Percentiles rank a stretch among this genome's conserved stretches.
Evolutionary conservation across 768 basidiomycete species (phyloP).

Genomic region (Suillus subalutaceus): DNA sequence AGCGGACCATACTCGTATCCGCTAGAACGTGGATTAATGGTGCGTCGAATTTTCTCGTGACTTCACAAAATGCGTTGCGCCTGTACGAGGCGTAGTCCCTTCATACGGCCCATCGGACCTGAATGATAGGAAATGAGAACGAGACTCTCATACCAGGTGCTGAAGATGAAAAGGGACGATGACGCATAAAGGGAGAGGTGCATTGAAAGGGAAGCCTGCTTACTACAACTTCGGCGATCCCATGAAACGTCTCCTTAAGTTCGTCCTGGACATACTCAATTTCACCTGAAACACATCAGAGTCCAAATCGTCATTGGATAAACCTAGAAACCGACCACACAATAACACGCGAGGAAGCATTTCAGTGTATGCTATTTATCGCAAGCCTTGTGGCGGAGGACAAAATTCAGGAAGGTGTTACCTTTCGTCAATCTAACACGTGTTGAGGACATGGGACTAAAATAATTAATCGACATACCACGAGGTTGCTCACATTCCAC

Average conservation of each 20-base stretch:
- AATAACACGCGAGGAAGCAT: slow-evolving; percentile 21
- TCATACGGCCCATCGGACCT: slow-evolving; percentile 68
- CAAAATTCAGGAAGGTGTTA: neutral
- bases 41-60: slow-evolving; percentile 60
- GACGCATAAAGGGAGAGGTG: too few species aligned
- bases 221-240: slow-evolving; percentile 74
- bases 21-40: slow-evolving; percentile 71
- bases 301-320: neutral
- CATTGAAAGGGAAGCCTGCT: slow-evolving; percentile 29
- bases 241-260: slow-evolving; percentile 57
- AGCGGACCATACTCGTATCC: slow-evolving; percentile 54
- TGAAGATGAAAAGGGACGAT: slow-evolving; percentile 20
- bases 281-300: slow-evolving; percentile 43
- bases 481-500: slow-evolving; percentile 26
- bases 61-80: slow-evolving; percentile 61
- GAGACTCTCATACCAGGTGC: slow-evolving; percentile 55
- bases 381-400: neutral
- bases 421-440: neutral
- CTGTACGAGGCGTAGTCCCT: slow-evolving; percentile 73
- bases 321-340: slow-evolving; percentile 21
- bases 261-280: slow-evolving; percentile 81
- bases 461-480: neutral
- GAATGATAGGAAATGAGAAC: slow-evolving; percentile 68
- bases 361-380: neutral
- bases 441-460: neutral